A percentile compares a stretch with the other conserved stretches of the same genome.
Evolutionary conservation across 129 eudicot species (phyloP).

Genomic region (Arctium lappa): DNA sequence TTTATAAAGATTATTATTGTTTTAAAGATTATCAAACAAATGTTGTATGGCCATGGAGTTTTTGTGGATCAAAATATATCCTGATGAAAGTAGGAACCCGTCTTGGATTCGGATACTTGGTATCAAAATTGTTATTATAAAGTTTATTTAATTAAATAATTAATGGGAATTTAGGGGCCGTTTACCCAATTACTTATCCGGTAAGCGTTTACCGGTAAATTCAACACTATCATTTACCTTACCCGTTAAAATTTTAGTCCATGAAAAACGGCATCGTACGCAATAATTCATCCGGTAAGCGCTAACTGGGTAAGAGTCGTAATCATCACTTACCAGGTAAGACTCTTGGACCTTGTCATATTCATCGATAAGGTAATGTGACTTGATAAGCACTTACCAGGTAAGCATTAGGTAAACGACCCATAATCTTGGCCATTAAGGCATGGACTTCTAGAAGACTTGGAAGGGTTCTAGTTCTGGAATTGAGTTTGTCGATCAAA

Average conservation of each 20-base stretch:
- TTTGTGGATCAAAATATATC: not conserved
- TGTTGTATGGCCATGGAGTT: not conserved
- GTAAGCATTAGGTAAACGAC: no score
- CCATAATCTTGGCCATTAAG: not conserved
- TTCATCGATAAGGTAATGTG: no score
- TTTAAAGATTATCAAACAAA: not conserved
- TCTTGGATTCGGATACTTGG: not conserved
- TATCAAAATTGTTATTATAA: not conserved
- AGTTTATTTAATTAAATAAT: not conserved
- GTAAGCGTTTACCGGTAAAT: no score
- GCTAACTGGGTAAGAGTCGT: no score
- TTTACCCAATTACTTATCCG: no score
- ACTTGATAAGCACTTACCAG: no score
- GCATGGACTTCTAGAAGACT: not conserved
- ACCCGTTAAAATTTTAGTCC: no score
- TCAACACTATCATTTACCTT: no score
- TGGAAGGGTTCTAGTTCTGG: not conserved
- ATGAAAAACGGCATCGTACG: no score
- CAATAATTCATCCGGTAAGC: no score
- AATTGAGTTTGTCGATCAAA: not conserved
- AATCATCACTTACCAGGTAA: no score
- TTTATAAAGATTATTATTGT: not conserved
- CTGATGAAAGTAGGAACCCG: not conserved
- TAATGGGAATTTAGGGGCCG: not conserved
- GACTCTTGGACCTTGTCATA: no score